These are phyloP conservation scores for Microstegium vimineum DNA, from an alignment of 176 grass and related monocot genomes.

Conservation along the genomic window DNA sequence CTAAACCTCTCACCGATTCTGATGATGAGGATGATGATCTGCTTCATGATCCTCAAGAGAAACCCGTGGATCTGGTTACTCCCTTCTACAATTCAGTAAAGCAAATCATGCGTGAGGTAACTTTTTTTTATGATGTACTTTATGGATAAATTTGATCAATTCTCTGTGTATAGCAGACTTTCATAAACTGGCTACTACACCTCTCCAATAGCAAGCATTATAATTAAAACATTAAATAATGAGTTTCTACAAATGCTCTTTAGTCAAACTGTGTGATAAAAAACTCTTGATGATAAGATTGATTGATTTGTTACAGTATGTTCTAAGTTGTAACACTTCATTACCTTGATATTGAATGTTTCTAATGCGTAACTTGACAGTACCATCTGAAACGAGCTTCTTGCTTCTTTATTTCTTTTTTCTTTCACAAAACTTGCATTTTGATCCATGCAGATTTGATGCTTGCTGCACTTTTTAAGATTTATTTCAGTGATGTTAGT, in stretches of 20 bases:
- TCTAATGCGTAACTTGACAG: not conserved
- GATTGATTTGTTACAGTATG: not conserved
- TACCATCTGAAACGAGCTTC: not conserved
- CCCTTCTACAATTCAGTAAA: conserved; percentile 86
- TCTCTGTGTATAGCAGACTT: not conserved
- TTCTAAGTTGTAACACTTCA: not conserved
- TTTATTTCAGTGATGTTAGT: not conserved
- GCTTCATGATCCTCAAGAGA: conserved; percentile 43
- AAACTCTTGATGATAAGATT: conserved; percentile 1
- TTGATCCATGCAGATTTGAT: not conserved
- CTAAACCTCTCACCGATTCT: conserved; percentile 38
- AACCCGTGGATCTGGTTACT: conserved; percentile 65
- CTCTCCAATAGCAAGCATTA: not conserved
- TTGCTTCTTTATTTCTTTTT: not conserved
- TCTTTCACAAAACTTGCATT: not conserved
- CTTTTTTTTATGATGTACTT: conserved; percentile 19
- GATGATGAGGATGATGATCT: conserved; percentile 58
- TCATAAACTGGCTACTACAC: not conserved
- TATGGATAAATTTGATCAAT: not conserved
- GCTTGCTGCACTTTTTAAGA: conserved; percentile 1
- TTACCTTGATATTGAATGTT: conserved; percentile 5
- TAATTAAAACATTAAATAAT: not conserved
- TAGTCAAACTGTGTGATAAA: not conserved
- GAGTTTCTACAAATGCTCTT: not conserved
- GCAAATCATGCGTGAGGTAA: conserved; percentile 84